A percentile compares a stretch with the other conserved stretches of the same genome.
Conservation (phyloP, 1,284 basidiomycete genomes). For the Marasmius sp. region DNA sequence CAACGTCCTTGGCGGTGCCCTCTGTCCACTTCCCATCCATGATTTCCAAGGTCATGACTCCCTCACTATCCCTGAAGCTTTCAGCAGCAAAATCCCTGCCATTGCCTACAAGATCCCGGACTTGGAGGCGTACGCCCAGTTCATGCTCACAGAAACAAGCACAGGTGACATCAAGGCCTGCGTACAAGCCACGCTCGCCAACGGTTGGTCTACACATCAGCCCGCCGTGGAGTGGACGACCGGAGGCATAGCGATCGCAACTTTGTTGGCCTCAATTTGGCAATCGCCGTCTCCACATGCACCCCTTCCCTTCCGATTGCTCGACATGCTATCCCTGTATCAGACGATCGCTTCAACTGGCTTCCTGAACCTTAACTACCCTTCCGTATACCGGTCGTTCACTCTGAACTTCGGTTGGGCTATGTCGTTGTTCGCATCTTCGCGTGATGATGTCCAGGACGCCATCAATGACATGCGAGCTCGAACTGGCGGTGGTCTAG, state of each 20-base stretch:
- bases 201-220: constrained; percentile 84
- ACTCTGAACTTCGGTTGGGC: constrained; percentile 90
- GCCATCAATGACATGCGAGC: constrained; percentile 83
- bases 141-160: constrained; percentile 70
- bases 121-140: constrained; percentile 85
- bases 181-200: constrained; percentile 88
- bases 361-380: constrained; percentile 86
- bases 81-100: constrained; percentile 63
- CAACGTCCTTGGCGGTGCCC: constrained; percentile 68
- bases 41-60: constrained; percentile 84
- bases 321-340: constrained; percentile 82
- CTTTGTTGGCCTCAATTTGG: constrained; percentile 66
- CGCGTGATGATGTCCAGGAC: constrained; percentile 61
- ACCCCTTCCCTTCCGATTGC: constrained; percentile 60
- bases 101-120: constrained; percentile 91
- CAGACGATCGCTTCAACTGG: constrained; percentile 80
- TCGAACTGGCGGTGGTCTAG: constrained; percentile 76
- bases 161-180: constrained; percentile 82
- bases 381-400: constrained; percentile 78
- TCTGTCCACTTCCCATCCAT: constrained; percentile 86
- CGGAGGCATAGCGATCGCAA: constrained; percentile 67
- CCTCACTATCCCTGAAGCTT: constrained; percentile 64
- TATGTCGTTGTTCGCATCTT: constrained; percentile 73
- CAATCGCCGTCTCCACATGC: constrained; percentile 57
- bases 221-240: constrained; percentile 77